Base-by-base conservation (phyloP, 768 basidiomycete genomes). In the Multifurca ochricompacta region DNA sequence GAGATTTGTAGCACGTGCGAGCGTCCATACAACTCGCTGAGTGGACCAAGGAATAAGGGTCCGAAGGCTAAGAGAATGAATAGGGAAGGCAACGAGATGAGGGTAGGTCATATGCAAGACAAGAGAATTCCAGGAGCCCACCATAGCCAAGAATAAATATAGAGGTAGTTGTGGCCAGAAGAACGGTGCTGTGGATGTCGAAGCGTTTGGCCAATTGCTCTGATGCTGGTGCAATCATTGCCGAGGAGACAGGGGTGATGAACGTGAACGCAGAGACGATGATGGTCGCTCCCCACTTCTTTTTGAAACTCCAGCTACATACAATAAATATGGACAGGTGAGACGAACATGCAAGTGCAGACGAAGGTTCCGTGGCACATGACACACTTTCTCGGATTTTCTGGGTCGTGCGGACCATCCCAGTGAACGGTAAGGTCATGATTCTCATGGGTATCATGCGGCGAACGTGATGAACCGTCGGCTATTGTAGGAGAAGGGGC, bases 21-120 rank as follows among this genome's bases (percentile, higher is more conserved):
- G 18, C 86, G 77, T 2, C 87, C 87, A 56, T 73, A 88, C 9
- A 89, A 73, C 65, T 91, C 88, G 58, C 79, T 81, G 21, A 88
- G 61, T 0, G 87, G 88, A 0, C 81, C 85, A 14, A 74, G 59
- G 35, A 73, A 62, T 1, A 75, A 47, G 1, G 74, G 73, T 1
- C 72, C 81, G 36, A 81, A 58, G 7, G 79, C 81, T 83, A 36
- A 51, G 18, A 63, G 27, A 23, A 37, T 1, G 30, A 16, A 46
- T 10, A 11, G 28, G 19, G 11, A 4, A 16, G 23, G 32, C 4
- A 2, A 53, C 3, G 11, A 18, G 35, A 39, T 46, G 32, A 47
- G 23, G 11, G 21, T 9, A 32, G 11, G 14, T 3, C 14, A 10
- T 6, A 11, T 59, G 37, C 34, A 35, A 6, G 6, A 35, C 21